Base-by-base conservation (phyloP, 768 basidiomycete species). In the Tulasnella sp. region DNA sequence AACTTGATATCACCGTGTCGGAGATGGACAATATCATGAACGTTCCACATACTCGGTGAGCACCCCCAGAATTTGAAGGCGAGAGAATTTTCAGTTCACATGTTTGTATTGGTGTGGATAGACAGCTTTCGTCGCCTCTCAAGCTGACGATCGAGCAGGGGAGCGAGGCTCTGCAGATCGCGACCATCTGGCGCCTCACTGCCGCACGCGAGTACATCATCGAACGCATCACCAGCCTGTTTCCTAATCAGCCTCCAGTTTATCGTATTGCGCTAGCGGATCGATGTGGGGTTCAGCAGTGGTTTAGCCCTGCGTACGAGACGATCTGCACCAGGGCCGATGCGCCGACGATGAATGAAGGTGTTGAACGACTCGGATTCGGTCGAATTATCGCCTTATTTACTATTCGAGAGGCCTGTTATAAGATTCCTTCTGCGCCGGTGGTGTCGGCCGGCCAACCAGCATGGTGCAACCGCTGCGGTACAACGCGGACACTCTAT, bases 21-120 rank as follows among this genome's bases (percentile, higher is more conserved):
- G 56, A 58, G 45, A 58, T 48, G 56, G 56, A 47, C 27, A 50
- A 27, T 30, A 30, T 58, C n/a, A n/a, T 58, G 17, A 44, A 48
- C 29, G 45, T 49, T 27, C 24, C 32, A 1, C 24, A 45, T 8
- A 19, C 56, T n/a, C 44, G 3, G 56, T 58, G 30, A 3, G 24
- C 29, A 2, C 3, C 21, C 3, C 19, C 4, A 27, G 4, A 7
- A 19, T 21, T 34, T 11, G 15, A 19, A 4, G 23, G n/a, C 2
- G 15, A 24, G 11, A 34, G 24, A 10, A 8, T 19, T 2, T 53
- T 15, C 17, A 2, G 15, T 19, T n/a, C 29, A 19, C 9, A 34
- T 38, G 34, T 15, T 38, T n/a, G 34, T 5, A 3, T n/a, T 42
- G 54, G 17, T 43, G 26, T n/a, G 17, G 27, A 3, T 23, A 42